These are phyloP conservation scores for Corniculantispora saksenae DNA, from an alignment of 2,329 filamentous ascomycete species.

Conservation along the genomic window DNA sequence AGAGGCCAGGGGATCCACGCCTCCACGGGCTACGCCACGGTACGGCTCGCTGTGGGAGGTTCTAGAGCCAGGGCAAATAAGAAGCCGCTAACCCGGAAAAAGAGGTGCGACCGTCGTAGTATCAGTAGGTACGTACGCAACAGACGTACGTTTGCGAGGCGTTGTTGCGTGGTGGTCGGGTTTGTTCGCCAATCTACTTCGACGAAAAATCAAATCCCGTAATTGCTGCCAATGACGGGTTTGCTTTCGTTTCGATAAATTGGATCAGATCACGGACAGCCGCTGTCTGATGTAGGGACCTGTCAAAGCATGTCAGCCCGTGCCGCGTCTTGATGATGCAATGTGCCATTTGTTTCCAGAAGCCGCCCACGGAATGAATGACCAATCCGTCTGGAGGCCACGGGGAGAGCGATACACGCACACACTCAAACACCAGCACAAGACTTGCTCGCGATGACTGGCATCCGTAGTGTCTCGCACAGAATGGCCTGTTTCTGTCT, in stretches of 20 bases:
- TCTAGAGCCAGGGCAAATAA: background rate
- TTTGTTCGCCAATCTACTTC: background rate
- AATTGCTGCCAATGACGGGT: background rate
- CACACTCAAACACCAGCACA: too few relatives aligned
- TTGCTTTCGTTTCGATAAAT: background rate
- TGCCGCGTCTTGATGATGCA: slow-evolving; percentile 10
- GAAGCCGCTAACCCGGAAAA: background rate
- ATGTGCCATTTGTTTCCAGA: slow-evolving; percentile 15
- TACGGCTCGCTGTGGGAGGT: slow-evolving; percentile 8
- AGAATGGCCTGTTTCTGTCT: slow-evolving; percentile 3
- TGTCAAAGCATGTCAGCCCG: background rate
- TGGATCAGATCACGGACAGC: too few relatives aligned
- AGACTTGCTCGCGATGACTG: background rate
- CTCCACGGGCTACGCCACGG: slow-evolving; percentile 12
- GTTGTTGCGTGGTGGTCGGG: background rate
- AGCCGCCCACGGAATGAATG: slow-evolving; percentile 13
- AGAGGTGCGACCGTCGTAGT: background rate
- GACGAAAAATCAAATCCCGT: background rate
- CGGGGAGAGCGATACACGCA: slow-evolving; percentile 10
- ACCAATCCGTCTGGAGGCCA: slow-evolving; percentile 11
- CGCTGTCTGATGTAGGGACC: background rate
- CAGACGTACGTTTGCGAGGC: background rate
- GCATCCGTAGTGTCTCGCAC: slow-evolving; percentile 8
- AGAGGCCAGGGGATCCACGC: background rate
- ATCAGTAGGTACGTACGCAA: background rate